Evolutionary conservation across 768 basidiomycete genomes (phyloP), one percentile per base, ranked within the genome.

Genomic region (Pisolithus orientalis): DNA sequence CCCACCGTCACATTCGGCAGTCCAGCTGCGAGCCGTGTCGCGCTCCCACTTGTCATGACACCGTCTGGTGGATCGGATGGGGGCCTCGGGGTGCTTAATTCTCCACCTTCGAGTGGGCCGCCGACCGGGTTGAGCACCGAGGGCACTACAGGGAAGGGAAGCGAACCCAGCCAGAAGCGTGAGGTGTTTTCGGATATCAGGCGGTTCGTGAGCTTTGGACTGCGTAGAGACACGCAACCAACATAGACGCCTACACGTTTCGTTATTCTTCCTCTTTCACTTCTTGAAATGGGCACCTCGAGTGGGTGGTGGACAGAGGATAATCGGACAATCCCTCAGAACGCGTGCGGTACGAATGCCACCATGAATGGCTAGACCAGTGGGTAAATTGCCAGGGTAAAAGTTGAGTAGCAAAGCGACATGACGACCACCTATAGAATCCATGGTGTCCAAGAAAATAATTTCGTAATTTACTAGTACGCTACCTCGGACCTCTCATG

Each of bases 121-220:
- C 76, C 85, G 0, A 79, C 80, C 1, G 84, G 85, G 37, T 76
- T 80, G 3, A 83, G 80, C 52, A 66, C 66, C 16, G 75, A 74
- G 39, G 59, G 66, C 14, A 64, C 64, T 55, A 63, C 68, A 24
- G 9, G 5, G n/a, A 70, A 72, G 17, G 70, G 72, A 0, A 74
- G 72, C 45, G 77, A 80, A 51, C 37, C 63, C 1, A 65, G 68
- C 24, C 74, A 79, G 51, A 83, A 83, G 58, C 75, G 85, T 21
- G 86, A 92, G 60, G 88, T 92, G 0, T 93, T 96, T 65, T 90
- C 90, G 2, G 93, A 94, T 61, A 84, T 95, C 60, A 75, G 86
- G 59, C 76, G 93, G 16, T 86, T 96, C 63, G 90, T 96, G 43
- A 91, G 83, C 58, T 95, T 96, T 67, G 92, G 90, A 0, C 71